Base-by-base conservation (phyloP, 208 protist species). In the Herpetomonas tarakana region DNA sequence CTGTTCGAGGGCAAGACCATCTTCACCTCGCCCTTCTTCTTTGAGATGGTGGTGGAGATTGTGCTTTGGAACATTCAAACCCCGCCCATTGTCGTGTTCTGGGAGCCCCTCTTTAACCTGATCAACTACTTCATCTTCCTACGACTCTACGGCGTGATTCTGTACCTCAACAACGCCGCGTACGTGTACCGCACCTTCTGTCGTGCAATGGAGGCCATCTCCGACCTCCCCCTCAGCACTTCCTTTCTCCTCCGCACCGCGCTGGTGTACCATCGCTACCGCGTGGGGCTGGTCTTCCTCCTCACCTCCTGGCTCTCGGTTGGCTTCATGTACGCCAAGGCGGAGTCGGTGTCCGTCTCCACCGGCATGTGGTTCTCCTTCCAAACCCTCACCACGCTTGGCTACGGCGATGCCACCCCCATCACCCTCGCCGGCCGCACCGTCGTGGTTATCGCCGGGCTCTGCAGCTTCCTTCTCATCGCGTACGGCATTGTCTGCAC, bases 301-400 rank as follows among this genome's bases (percentile, higher is more conserved):
- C 11, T 83, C 2, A 49, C 31, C 22, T 31, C 59, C 44, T 88
- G 85, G 77, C 56, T 87, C 29, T 71, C 68, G 25, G 56, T 92
- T 21, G 68, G 71, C 47, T 74, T 52, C 52, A 63, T 92, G 52
- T 88, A 79, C 64, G 41, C 65, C 26, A 75, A 80, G 46, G 69
- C 85, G 18, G 76, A 88, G 59, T 30, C 26, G 12, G 45, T 74
- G n/a, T 58, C 65, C 31, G 41, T 89, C 3, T 41, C 52, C 28
- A 78, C 91, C 30, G 78, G 68, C 26, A n/a, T 91, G 27, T 94
- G 85, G 84, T 91, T 86, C 60, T 71, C 73, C 28, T 92, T 92
- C 47, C 79, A 92, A 65, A 78, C 88, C 3, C 58, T 92, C 45
- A 60, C 80, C 44, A 91, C 85, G 25, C 58, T 94, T 21, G 85